phyloP scores from a whole-genome alignment of 495 filamentous ascomycete species.

The Chaetomium fimeti region DNA sequence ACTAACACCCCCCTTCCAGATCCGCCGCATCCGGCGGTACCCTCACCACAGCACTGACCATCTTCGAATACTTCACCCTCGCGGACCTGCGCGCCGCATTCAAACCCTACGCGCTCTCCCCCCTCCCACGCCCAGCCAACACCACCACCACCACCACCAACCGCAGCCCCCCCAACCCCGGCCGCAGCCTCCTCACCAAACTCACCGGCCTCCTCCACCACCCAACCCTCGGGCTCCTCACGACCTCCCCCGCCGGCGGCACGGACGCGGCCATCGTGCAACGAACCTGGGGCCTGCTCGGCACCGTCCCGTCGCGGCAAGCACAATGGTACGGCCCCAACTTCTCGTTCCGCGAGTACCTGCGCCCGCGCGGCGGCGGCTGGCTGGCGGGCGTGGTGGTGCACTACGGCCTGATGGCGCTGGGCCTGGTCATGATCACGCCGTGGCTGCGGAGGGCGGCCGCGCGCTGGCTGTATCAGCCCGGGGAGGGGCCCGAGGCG shows the following conservation, averaged over 20 bases:
- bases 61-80: constrained; percentile 62
- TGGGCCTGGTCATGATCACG: constrained; percentile 50
- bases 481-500: constrained; percentile 64
- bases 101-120: constrained; percentile 66
- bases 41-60: constrained; percentile 58
- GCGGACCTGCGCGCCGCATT: constrained; percentile 55
- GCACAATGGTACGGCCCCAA: constrained; percentile 63
- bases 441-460: constrained; percentile 40
- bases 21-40: constrained; percentile 73
- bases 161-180: constrained; percentile 37
- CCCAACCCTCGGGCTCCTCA: constrained; percentile 65
- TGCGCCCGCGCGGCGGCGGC: constrained; percentile 62
- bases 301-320: constrained; percentile 40
- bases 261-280: constrained; percentile 69
- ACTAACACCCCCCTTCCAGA: constrained; percentile 25
- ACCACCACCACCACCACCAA: constrained; percentile 35
- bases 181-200: constrained; percentile 37
- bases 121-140: constrained; percentile 49
- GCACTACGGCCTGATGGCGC: constrained; percentile 56
- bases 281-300: constrained; percentile 72
- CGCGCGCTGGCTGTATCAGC: constrained; percentile 53
- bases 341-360: constrained; percentile 71
- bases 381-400: constrained; percentile 55
- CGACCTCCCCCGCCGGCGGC: constrained; percentile 56
- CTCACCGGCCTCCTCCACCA: constrained; percentile 62